Evolutionary conservation across 106 monocot genomes (phyloP), one percentile per base, ranked within the genome.

Genomic region (Dioscorea dumetorum): DNA sequence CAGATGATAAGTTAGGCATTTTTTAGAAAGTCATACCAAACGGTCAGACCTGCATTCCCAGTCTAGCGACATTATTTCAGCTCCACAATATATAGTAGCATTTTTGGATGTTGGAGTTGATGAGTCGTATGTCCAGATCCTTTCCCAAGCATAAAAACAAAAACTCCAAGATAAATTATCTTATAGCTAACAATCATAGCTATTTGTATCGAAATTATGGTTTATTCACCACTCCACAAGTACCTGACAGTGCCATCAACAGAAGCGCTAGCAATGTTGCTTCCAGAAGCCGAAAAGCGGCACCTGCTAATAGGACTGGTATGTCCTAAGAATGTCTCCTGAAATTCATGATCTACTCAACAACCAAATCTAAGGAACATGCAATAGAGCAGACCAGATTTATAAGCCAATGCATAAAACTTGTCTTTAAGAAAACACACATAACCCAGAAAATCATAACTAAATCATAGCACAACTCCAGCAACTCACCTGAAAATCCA

Each of bases 271-370:
- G 97, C 97, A 69, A 97, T 83, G 76, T 97, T 92, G 22, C 68
- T 78, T 56, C 97, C 97, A 49, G 91, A 82, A 77, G 97, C 87
- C 74, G 97, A 97, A 82, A 97, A 92, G 17, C 97, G 77, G 48
- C 95, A 91, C 74, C 78, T 81, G 51, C 80, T 89, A 72, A 99
- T 99, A 49, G 89, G 80, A 76, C 86, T 92, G n/a, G 92, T 90
- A 73, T 99, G 97, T 28, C 97, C 97, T 48, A 99, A 78, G 72
- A 97, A 99, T 68, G 97, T 92, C 81, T 99, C 97, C 97, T 97
- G 81, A 9, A 80, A 81, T 68, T 4, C 12, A 56, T 60, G 19
- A 69, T 59, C 32, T 34, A 51, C 2, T 33, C 56, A 19, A 15
- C 22, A 49, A 50, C 48, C 18, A 20, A 35, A 63, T 60, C 0